Evolutionary conservation across 176 grass and related monocot species (phyloP).

Genomic region (Cenchrus purpureus): DNA sequence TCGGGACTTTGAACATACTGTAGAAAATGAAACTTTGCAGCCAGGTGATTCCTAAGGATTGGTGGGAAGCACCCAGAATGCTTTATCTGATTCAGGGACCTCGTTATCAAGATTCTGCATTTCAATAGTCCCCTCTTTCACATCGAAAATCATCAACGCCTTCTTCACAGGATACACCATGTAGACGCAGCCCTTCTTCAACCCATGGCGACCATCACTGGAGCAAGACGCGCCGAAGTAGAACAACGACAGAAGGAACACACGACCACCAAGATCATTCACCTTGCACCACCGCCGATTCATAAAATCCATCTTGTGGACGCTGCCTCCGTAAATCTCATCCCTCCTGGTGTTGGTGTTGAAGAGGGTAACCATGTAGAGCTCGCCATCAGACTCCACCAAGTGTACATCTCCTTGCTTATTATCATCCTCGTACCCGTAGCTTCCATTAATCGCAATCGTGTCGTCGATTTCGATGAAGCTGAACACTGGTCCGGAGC

Average conservation of each 20-base stretch:
- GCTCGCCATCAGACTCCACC: conserved; percentile 20
- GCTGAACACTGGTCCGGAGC: neutral
- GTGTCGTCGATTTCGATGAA: neutral
- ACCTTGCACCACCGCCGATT: conserved; percentile 3
- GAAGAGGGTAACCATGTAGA: neutral
- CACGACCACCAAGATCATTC: conserved; percentile 12
- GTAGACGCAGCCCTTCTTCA: neutral
- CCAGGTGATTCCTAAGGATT: too few relatives aligned
- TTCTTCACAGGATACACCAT: neutral
- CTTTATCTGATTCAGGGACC: neutral
- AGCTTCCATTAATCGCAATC: neutral
- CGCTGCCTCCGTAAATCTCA: neutral
- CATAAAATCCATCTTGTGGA: conserved; percentile 12
- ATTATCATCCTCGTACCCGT: too few relatives aligned
- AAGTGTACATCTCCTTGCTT: neutral
- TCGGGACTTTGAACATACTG: too few relatives aligned
- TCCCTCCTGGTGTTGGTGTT: neutral
- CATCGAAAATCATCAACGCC: neutral
- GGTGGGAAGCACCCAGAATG: neutral
- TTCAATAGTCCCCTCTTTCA: conserved; percentile 9
- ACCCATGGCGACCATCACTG: neutral
- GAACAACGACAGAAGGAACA: neutral
- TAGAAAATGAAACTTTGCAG: too few relatives aligned
- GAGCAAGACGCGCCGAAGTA: conserved; percentile 5
- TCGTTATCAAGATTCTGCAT: neutral